These are phyloP conservation scores for Ammopiptanthus mongolicus DNA, from an alignment of 306 rosid species.

Conservation along the genomic window DNA sequence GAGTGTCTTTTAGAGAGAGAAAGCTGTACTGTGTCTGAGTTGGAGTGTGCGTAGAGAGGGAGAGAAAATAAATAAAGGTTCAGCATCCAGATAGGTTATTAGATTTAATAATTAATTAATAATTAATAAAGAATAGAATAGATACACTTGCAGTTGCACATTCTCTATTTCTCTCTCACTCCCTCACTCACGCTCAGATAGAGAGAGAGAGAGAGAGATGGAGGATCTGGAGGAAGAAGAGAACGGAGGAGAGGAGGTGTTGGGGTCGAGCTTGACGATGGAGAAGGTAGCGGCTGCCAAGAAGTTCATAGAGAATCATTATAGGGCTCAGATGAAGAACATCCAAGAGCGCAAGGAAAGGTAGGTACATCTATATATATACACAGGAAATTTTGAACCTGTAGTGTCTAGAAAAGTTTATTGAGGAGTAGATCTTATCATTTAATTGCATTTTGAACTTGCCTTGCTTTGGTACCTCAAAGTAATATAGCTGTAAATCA, in stretches of 20 bases:
- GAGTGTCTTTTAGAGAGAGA: conserved; percentile 45
- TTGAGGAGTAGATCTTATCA: conserved; percentile 34
- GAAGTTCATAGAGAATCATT: conserved; percentile 95
- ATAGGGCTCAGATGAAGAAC: conserved; percentile 97
- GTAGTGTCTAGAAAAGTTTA: background rate
- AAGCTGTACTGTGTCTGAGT: conserved; percentile 7
- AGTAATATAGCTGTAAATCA: background rate
- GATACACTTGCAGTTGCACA: conserved; percentile 31
- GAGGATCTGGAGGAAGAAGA: conserved; percentile 81
- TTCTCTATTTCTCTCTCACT: conserved; percentile 13
- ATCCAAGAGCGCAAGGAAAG: conserved; percentile 92
- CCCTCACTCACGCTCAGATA: conserved; percentile 26
- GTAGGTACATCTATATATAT: conserved; percentile 52
- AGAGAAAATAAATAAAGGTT: conserved; percentile 10
- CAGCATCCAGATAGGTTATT: conserved; percentile 26
- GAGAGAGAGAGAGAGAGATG: conserved; percentile 37
- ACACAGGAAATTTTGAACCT: conserved; percentile 12
- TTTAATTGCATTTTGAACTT: conserved; percentile 21
- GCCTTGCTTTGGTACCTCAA: conserved; percentile 14
- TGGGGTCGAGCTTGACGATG: conserved; percentile 91
- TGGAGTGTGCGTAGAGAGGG: conserved; percentile 20
- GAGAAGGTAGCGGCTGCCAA: conserved; percentile 99
- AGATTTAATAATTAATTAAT: background rate
- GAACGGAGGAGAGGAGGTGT: conserved; percentile 55
- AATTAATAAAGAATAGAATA: background rate